These are phyloP conservation scores for Neofusicoccum ribis DNA, from an alignment of 2,329 filamentous ascomycete species.

Conservation along the genomic window DNA sequence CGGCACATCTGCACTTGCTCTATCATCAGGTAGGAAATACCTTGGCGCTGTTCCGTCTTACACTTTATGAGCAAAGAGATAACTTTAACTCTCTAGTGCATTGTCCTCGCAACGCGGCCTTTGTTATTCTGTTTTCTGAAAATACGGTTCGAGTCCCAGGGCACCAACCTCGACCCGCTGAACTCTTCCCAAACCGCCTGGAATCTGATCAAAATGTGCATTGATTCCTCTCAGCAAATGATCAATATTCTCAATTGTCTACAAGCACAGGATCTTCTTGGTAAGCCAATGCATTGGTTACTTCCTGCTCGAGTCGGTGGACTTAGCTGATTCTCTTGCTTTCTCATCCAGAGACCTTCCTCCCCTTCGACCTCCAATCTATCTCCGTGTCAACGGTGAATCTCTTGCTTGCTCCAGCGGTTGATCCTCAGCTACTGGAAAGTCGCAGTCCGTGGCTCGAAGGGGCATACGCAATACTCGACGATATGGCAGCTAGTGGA, in stretches of 20 bases:
- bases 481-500: constrained; percentile 49
- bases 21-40: constrained; percentile 41
- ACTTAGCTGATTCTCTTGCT: not conserved
- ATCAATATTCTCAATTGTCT: constrained; percentile 46
- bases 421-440: constrained; percentile 38
- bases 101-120: constrained; percentile 44
- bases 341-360: constrained; percentile 45
- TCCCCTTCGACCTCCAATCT: constrained; percentile 51
- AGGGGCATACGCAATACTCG: constrained; percentile 46
- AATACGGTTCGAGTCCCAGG: constrained; percentile 33
- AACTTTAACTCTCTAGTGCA: constrained; percentile 32
- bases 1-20: constrained; percentile 38
- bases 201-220: constrained; percentile 43
- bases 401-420: constrained; percentile 38
- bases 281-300: constrained; percentile 30
- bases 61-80: not conserved
- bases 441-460: constrained; percentile 41
- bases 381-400: constrained; percentile 48
- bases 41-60: not conserved
- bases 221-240: constrained; percentile 48
- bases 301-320: constrained; percentile 3
- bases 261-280: constrained; percentile 49
- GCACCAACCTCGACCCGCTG: constrained; percentile 29
- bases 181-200: constrained; percentile 40
- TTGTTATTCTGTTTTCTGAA: constrained; percentile 47